Conservation (phyloP, 768 basidiomycete species). For the Tulasnella sp. region DNA sequence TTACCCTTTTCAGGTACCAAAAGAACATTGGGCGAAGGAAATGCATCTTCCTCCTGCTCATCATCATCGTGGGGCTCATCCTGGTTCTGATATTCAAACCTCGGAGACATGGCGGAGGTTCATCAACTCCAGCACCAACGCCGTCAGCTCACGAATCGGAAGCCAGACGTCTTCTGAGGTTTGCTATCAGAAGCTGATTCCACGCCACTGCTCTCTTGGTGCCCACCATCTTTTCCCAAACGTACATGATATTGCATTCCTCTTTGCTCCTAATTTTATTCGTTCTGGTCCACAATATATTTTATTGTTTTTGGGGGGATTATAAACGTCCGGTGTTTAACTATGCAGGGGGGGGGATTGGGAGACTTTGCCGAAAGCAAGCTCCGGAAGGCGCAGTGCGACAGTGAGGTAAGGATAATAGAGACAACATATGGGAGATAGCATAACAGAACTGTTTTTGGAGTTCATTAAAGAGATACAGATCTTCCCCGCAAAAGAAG, state of each 20-base stretch:
- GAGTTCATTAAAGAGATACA: neutral
- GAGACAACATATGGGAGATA: neutral
- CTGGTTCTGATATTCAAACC: constrained; percentile 93
- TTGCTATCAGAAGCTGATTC: constrained; percentile 3
- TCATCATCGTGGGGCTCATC: constrained; percentile 87
- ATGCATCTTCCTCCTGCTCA: constrained; percentile 88
- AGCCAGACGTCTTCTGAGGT: neutral
- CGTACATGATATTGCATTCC: neutral
- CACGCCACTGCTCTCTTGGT: neutral
- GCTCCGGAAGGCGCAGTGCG: neutral
- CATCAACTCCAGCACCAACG: neutral
- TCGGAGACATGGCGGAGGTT: constrained; percentile 43
- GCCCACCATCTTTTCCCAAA: neutral
- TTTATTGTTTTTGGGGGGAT: neutral
- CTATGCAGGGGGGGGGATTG: neutral
- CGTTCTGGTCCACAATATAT: constrained; percentile 5
- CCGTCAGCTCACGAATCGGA: neutral
- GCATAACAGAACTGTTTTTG: neutral
- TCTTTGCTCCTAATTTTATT: constrained; percentile 6
- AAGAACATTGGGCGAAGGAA: constrained; percentile 89
- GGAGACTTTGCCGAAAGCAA: neutral
- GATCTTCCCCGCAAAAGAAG: constrained; percentile 14
- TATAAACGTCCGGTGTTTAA: neutral
- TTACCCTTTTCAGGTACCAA: constrained; percentile 72
- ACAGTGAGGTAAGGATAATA: neutral